These are phyloP conservation scores for Oleoguttula mirabilis DNA, from an alignment of 495 filamentous ascomycete species.

Conservation along the genomic window DNA sequence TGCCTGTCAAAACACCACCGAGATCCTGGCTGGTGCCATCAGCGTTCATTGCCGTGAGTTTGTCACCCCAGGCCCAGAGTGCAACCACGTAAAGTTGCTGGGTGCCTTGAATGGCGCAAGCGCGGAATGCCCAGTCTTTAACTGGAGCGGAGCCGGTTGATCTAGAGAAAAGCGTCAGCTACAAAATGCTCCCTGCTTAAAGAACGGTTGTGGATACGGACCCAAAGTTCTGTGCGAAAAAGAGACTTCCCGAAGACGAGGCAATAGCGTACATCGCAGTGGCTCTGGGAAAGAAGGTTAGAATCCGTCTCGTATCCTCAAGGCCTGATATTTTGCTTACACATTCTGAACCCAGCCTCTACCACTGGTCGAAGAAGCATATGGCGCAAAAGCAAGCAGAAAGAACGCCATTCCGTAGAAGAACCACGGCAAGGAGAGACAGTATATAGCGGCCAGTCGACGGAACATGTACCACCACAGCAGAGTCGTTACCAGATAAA, in stretches of 20 bases:
- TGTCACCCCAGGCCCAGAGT: conserved; percentile 54
- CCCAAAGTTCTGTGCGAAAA: conserved; percentile 56
- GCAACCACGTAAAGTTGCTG: conserved; percentile 51
- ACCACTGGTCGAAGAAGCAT: conserved; percentile 20
- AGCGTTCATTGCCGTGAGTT: conserved; percentile 2
- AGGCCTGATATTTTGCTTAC: too few species aligned
- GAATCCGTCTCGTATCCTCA: too few species aligned
- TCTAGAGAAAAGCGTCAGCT: conserved; percentile 25
- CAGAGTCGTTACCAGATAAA: conserved; percentile 49
- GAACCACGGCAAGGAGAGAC: conserved; percentile 46
- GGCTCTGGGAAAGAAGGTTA: too few species aligned
- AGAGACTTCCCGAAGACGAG: conserved; percentile 48
- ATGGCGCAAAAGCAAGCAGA: conserved; percentile 51
- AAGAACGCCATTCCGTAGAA: conserved; percentile 52
- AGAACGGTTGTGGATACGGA: background rate
- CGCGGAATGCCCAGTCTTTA: conserved; percentile 53
- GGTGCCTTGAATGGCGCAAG: conserved; percentile 50
- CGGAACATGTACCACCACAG: conserved; percentile 54
- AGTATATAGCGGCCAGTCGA: conserved; percentile 42
- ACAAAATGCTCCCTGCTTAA: too few species aligned
- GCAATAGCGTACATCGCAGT: conserved; percentile 49
- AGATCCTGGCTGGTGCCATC: conserved; percentile 35
- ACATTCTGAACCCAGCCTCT: conserved; percentile 44
- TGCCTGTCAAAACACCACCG: conserved; percentile 34
- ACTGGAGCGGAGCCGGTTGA: conserved; percentile 49